Evolutionary conservation across 805 yeast genomes (phyloP), one percentile per base, ranked within the genome.

Genomic region (Cyberlindnera nakhonratchasimensis): DNA sequence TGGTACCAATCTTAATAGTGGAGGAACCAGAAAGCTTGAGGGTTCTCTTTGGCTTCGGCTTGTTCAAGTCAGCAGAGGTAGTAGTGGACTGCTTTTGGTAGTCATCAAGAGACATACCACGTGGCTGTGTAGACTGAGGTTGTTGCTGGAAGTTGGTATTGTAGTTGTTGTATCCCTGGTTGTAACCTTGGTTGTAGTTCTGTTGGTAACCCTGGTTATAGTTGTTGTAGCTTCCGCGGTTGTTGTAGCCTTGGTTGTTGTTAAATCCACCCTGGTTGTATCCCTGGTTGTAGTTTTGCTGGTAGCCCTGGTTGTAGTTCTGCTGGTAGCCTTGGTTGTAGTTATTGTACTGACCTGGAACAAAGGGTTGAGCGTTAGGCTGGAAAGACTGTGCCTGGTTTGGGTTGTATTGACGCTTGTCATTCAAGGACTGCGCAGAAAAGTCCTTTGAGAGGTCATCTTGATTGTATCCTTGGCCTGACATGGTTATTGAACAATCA

Each of bases 101-200:
- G 52, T 86, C 95, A 40, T 88, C 95, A 55, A 87, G 72, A 29
- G 90, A 75, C 87, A 86, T 80, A 47, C 80, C 82, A 55, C 70
- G 71, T 45, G 57, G 62, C 46, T 62, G 63, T 28, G 49, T 48
- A 34, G 59, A 51, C 44, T 54, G 62, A 22, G 44, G 53, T 43
- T 50, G 56, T 40, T 53, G 57, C 37, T 51, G 49, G 43, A 45
- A 23, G 42, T 36, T 28, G 46, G n/a, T n/a, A n/a, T 41, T 42
- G 43, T 46, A 25, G 40, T 21, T 24, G 33, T 43, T 37, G 39
- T 42, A 39, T 12, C 50, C 46, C 19, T 43, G 41, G 47, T 44
- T 30, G 35, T 42, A 41, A 28, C 45, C 34, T 29, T 46, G 45
- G 41, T 48, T 46, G 44, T 48, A 46, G 35, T 38, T 32, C 29